Evolutionary conservation across 2,329 filamentous ascomycete species (phyloP).

Genomic region (Parascedosporium putredinis): DNA sequence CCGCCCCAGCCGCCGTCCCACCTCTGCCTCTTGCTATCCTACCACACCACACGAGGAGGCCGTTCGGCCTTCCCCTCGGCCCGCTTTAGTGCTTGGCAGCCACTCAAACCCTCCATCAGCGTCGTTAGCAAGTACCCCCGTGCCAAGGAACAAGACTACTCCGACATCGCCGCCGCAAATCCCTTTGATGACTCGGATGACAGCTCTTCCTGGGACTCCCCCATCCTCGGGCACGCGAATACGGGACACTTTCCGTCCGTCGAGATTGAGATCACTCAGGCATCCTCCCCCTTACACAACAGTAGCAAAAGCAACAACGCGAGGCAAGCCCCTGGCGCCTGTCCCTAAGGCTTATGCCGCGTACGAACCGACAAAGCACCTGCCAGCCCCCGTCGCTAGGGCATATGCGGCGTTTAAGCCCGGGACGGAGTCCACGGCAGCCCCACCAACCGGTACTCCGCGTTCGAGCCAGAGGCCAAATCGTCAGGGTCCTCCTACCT

Average conservation of each 20-base stretch:
- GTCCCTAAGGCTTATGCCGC: no score
- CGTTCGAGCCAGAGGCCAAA: no score
- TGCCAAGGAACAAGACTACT: conserved; percentile 12
- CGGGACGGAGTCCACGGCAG: no score
- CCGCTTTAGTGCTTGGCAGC: background rate
- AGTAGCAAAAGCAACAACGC: no score
- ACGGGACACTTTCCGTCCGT: background rate
- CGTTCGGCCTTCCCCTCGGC: background rate
- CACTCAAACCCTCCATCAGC: conserved; percentile 6
- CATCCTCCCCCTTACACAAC: no score
- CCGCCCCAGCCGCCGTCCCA: background rate
- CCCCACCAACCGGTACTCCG: no score
- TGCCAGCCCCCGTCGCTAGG: no score
- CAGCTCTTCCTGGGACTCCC: background rate
- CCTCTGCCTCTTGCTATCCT: background rate
- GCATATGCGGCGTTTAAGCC: no score
- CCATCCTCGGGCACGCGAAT: background rate
- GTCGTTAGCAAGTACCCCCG: conserved; percentile 11
- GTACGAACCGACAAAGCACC: no score
- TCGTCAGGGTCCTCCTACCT: background rate
- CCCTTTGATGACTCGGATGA: conserved; percentile 8
- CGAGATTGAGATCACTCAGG: no score
- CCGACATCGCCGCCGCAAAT: conserved; percentile 11
- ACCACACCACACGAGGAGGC: background rate
- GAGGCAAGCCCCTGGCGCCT: no score